Percentiles rank a stretch among this genome's conserved stretches.
Evolutionary conservation across 1,284 basidiomycete species (phyloP).

Genomic region (Boletellus sp.): DNA sequence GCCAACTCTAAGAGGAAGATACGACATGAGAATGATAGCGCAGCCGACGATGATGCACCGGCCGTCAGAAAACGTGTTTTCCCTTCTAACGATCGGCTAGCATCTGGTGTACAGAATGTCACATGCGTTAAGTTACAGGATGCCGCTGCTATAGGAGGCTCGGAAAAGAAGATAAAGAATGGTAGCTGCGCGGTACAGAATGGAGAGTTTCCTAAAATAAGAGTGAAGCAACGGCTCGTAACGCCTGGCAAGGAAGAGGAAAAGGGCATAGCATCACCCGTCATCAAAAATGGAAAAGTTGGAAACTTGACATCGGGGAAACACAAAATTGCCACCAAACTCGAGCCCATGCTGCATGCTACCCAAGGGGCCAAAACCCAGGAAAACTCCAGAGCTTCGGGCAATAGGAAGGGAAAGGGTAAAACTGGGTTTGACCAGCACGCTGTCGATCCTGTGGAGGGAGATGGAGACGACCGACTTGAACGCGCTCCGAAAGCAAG

Average conservation of each 20-base stretch:
- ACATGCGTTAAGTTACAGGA: not conserved
- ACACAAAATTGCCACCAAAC: not conserved
- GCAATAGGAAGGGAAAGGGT: slow-evolving; percentile 4
- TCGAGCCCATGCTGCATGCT: not conserved
- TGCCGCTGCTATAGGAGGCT: not conserved
- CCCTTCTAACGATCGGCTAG: not conserved
- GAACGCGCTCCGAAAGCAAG: slow-evolving; percentile 5
- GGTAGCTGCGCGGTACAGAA: not conserved
- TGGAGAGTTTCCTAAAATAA: not conserved
- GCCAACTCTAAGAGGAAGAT: slow-evolving; percentile 1
- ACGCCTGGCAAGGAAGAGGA: slow-evolving; percentile 3
- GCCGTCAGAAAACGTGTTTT: slow-evolving; percentile 1
- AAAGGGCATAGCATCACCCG: not conserved
- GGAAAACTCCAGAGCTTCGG: not conserved
- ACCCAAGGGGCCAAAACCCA: not conserved
- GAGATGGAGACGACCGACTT: slow-evolving; percentile 1
- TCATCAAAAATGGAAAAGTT: slow-evolving; percentile 13
- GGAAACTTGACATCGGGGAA: not conserved
- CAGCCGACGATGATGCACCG: slow-evolving; percentile 5
- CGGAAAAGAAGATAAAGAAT: slow-evolving; percentile 2
- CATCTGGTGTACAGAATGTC: not conserved
- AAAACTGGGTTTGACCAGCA: not conserved
- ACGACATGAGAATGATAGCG: not conserved
- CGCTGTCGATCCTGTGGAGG: slow-evolving; percentile 2
- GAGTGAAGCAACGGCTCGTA: slow-evolving; percentile 4